Conservation (phyloP, 2,329 filamentous ascomycete species). For the Claviceps sorghi region DNA sequence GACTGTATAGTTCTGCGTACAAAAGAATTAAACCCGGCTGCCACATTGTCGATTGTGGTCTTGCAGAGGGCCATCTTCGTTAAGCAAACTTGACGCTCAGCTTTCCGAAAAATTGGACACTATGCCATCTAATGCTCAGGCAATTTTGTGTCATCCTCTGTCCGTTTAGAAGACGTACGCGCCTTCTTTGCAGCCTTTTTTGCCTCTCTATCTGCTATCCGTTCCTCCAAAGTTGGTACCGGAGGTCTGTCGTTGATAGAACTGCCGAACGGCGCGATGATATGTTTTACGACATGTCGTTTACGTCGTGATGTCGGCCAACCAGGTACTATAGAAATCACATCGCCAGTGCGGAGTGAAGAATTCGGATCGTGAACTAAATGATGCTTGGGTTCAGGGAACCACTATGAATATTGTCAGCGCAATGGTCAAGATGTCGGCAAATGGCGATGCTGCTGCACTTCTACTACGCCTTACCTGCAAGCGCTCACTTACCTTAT, state of each 20-base stretch:
- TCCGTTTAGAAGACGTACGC: conserved; percentile 26
- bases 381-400: conserved; percentile 47
- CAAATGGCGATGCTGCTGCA: background rate
- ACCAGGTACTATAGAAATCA: conserved; percentile 54
- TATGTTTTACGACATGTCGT: conserved; percentile 58
- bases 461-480: background rate
- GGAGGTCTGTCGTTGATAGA: conserved; percentile 49
- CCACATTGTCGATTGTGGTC: background rate
- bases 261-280: conserved; percentile 54
- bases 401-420: conserved; percentile 28
- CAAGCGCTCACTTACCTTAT: conserved; percentile 44
- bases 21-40: too few species aligned
- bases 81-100: background rate
- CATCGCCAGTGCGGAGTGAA: conserved; percentile 59
- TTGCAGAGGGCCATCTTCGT: background rate
- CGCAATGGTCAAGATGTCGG: background rate
- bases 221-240: conserved; percentile 50
- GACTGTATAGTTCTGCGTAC: background rate
- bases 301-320: conserved; percentile 53
- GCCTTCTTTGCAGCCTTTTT: conserved; percentile 44
- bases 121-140: background rate
- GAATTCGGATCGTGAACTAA: conserved; percentile 68
- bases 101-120: background rate
- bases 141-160: conserved; percentile 8
- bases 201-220: conserved; percentile 36